Evolutionary conservation across 2,329 filamentous ascomycete species (phyloP).

Genomic region (Neopestalotiopsis sp.): DNA sequence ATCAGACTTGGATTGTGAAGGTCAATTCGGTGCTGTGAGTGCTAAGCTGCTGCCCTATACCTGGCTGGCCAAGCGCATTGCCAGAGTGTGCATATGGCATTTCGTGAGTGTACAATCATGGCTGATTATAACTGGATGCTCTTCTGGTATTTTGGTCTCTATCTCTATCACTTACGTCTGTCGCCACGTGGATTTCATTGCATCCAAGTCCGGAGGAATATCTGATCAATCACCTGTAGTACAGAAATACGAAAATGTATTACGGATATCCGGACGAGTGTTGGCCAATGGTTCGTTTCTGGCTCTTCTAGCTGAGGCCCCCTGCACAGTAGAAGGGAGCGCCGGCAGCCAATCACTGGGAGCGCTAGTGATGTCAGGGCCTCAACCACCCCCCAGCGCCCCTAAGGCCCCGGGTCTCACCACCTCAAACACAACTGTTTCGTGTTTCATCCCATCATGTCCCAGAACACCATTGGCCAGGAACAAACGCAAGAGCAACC

Average conservation of each 20-base stretch:
- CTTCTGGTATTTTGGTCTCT: too few species aligned
- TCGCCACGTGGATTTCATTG: too few species aligned
- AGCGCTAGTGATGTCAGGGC: constrained; percentile 10
- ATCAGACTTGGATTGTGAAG: too few species aligned
- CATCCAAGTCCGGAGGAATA: not conserved
- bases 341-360: constrained; percentile 10
- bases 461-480: constrained; percentile 5
- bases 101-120: too few species aligned
- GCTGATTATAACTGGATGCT: too few species aligned
- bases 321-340: not conserved
- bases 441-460: constrained; percentile 15
- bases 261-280: not conserved
- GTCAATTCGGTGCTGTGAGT: too few species aligned
- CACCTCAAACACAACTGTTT: constrained; percentile 20
- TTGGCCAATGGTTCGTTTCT: constrained; percentile 3
- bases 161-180: too few species aligned
- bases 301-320: not conserved
- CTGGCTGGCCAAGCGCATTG: too few species aligned
- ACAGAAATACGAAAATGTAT: not conserved
- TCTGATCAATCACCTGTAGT: not conserved
- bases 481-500: not conserved
- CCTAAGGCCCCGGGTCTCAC: not conserved
- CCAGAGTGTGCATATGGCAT: too few species aligned
- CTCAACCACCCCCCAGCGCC: not conserved
- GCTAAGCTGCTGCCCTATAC: too few species aligned